Evolutionary conservation across 495 filamentous ascomycete genomes (phyloP).

Genomic region (Penicillium canescens): DNA sequence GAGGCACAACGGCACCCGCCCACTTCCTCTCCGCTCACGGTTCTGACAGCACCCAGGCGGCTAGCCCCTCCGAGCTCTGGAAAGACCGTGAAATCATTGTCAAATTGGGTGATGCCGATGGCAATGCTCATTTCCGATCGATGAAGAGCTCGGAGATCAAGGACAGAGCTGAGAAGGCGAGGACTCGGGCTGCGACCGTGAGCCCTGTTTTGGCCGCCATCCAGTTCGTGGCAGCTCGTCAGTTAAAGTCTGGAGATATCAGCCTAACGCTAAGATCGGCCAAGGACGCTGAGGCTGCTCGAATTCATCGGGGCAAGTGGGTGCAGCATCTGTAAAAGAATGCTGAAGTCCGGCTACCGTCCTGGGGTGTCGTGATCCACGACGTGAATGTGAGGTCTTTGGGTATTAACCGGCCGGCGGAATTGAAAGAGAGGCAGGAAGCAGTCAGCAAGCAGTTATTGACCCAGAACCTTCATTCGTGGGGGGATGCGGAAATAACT

Average conservation of each 20-base stretch:
- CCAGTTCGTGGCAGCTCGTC: neutral
- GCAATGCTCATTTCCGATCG: too few species aligned
- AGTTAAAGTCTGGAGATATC: slow-evolving; percentile 3
- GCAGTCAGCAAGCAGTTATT: neutral
- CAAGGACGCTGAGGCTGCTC: neutral
- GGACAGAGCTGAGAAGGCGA: too few species aligned
- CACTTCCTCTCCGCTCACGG: too few species aligned
- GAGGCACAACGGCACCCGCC: too few species aligned
- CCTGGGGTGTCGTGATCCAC: neutral
- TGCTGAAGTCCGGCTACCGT: neutral
- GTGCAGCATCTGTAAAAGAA: neutral
- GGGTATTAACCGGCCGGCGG: neutral
- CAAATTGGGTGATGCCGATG: too few species aligned
- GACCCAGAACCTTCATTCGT: neutral
- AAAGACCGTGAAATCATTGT: too few species aligned
- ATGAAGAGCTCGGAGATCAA: too few species aligned
- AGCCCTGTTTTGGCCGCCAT: too few species aligned
- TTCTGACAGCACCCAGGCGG: too few species aligned
- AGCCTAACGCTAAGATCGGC: neutral
- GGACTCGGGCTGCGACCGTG: too few species aligned
- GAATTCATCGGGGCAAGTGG: neutral
- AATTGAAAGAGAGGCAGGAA: neutral
- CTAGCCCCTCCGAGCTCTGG: too few species aligned
- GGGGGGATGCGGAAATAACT: neutral
- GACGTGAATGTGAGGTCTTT: neutral